Base-by-base conservation (phyloP, 2,329 filamentous ascomycete species). In the Alternaria viburni region DNA sequence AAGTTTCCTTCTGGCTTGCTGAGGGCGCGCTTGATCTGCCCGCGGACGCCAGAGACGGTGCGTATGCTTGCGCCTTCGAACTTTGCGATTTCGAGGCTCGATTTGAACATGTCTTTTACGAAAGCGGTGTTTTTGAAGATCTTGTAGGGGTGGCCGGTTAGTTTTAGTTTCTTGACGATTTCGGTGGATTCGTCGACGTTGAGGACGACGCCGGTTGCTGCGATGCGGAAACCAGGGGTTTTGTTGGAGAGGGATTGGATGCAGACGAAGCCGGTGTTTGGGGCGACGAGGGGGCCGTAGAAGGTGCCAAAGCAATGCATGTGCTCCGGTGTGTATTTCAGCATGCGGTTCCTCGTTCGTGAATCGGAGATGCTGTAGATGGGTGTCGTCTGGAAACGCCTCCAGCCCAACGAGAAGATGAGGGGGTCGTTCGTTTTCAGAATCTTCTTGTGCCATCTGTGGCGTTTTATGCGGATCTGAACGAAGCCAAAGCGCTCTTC, bases 51-150 rank as follows among this genome's bases (percentile, higher is more conserved):
- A 1, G 94, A 97, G 23, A 99, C 96, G 0, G 96, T 99, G 77
- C 94, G 93, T 82, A 99, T 95, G 59, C 92, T 90, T 10, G 96
- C 96, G 61, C 96, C 96, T 83, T 99, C 96, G 76, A 99, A 99
- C 79, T 98, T 99, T 74, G 96, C 95, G 69, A 99, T 96, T 79
- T 99, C 96, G 45, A 99, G 89, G 0, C 93, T 87, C 1, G 91
- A 90, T 77, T 89, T 93, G 86, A 99, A 99, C 96, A 99, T 99
- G 82, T 97, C 93, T 81, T 96, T 96, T 83, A 99, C 93, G 79
- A 99, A 99, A 43, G 96, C 94, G 0, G 96, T 99, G 84, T 99
- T 99, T 82, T 97, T 97, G 88, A 96, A 98, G 81, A 98, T 96
- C 83, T 98, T 98, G 87, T 96, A 96, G 1, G 96, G 94, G 51